A percentile compares a stretch with the other conserved stretches of the same genome.
Conservation (phyloP, 2,329 filamentous ascomycete genomes). For the Eurotiales sp. region DNA sequence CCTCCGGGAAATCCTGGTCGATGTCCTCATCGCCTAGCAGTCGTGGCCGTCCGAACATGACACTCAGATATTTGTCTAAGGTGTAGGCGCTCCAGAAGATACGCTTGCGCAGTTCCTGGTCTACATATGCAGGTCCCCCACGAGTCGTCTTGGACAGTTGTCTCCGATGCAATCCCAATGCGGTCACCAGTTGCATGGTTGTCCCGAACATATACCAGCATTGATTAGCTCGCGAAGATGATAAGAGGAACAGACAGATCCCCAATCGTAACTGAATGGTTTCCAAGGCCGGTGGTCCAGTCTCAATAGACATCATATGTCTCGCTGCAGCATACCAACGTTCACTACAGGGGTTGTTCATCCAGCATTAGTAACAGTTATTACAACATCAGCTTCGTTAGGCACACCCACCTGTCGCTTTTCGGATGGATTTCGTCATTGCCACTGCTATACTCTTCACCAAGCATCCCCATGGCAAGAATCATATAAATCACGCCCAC, state of each 20-base stretch:
- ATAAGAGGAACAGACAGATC: constrained; percentile 57
- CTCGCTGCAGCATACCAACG: constrained; percentile 37
- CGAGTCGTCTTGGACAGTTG: constrained; percentile 25
- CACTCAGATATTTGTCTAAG: constrained; percentile 60
- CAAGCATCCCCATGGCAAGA: constrained; percentile 47
- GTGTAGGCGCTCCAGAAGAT: constrained; percentile 63
- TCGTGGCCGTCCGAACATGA: constrained; percentile 59
- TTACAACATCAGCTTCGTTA: not conserved
- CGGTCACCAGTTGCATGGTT: constrained; percentile 51
- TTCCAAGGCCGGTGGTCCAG: constrained; percentile 52
- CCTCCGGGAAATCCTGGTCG: constrained; percentile 56
- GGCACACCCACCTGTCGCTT: constrained; percentile 28
- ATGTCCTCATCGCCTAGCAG: constrained; percentile 62
- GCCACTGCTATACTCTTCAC: constrained; percentile 39
- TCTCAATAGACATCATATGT: constrained; percentile 41
- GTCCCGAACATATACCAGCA: constrained; percentile 60
- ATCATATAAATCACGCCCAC: constrained; percentile 48
- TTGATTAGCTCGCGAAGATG: constrained; percentile 57
- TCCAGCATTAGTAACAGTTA: not conserved
- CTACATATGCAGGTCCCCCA: constrained; percentile 28
- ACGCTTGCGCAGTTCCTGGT: constrained; percentile 53
- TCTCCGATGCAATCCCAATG: constrained; percentile 38
- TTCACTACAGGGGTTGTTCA: constrained; percentile 24
- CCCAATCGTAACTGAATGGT: constrained; percentile 57
- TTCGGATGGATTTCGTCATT: constrained; percentile 21